phyloP scores from a whole-genome alignment of 2,329 filamentous ascomycete species.

The Cytospora piceicola region DNA sequence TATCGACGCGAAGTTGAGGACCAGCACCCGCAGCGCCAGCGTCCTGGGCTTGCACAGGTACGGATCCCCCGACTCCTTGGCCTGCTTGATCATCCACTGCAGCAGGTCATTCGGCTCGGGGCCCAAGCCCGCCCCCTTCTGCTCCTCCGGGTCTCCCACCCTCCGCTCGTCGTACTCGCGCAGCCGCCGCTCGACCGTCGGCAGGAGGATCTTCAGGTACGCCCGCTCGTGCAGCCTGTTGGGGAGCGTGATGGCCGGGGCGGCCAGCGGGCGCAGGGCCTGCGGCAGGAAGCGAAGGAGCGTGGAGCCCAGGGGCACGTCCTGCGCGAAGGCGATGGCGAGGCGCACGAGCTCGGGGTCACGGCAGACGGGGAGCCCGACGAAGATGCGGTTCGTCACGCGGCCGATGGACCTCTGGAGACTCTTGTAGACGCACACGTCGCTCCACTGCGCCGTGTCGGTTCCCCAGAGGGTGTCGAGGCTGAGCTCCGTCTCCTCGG shows the following conservation, averaged over 20 bases:
- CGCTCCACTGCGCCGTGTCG: constrained; percentile 37
- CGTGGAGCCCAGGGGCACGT: constrained; percentile 29
- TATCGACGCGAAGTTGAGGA: constrained; percentile 42
- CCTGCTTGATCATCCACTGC: constrained; percentile 28
- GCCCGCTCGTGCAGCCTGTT: constrained; percentile 31
- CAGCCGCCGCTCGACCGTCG: constrained; percentile 34
- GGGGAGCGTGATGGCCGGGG: constrained; percentile 31
- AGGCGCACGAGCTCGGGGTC: constrained; percentile 24
- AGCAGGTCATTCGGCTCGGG: constrained; percentile 32
- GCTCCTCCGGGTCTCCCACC: constrained; percentile 21
- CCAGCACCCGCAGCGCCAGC: constrained; percentile 25
- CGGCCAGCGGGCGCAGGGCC: constrained; percentile 31
- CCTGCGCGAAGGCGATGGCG: constrained; percentile 25
- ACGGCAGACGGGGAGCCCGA: constrained; percentile 39
- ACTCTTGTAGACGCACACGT: constrained; percentile 41
- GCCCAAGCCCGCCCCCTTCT: constrained; percentile 22
- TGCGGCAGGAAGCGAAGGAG: constrained; percentile 32
- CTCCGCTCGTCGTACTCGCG: constrained; percentile 27
- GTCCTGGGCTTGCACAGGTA: constrained; percentile 14
- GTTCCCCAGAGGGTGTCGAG: constrained; percentile 39
- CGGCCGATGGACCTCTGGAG: constrained; percentile 39
- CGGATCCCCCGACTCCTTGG: constrained; percentile 21
- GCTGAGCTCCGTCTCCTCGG: constrained; percentile 38
- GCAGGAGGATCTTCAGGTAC: constrained; percentile 30
- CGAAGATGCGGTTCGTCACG: constrained; percentile 39